These are phyloP conservation scores for Smallanthus sonchifolius DNA, from an alignment of 129 eudicot species.

Conservation along the genomic window DNA sequence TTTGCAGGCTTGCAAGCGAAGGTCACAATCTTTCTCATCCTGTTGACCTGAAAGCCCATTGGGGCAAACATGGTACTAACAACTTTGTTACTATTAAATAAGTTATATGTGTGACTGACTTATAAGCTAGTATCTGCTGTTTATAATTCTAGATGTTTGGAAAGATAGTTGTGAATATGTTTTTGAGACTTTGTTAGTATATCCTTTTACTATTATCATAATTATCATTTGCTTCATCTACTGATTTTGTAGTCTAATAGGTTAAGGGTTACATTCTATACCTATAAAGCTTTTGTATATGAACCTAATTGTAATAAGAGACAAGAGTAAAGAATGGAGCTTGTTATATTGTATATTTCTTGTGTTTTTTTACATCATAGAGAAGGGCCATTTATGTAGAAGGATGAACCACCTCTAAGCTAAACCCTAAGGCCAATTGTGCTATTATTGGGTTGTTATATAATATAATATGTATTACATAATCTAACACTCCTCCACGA, in stretches of 20 bases:
- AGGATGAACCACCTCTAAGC: not conserved
- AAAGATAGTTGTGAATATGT: constrained; percentile 17
- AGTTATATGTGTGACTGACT: constrained; percentile 5
- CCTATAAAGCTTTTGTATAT: not conserved
- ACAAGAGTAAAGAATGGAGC: not conserved
- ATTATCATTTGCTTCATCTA: not conserved
- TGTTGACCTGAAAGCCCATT: constrained; percentile 53
- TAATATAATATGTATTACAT: too few species aligned
- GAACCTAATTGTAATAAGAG: not conserved
- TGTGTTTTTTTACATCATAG: not conserved
- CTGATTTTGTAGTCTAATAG: not conserved
- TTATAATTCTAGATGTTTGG: constrained; percentile 16
- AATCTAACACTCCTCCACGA: too few species aligned
- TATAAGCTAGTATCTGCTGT: not conserved
- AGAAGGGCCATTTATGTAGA: not conserved
- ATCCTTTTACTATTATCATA: not conserved
- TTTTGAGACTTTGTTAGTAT: not conserved
- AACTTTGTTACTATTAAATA: constrained; percentile 47
- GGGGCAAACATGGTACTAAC: constrained; percentile 65
- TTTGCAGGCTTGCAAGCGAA: constrained; percentile 42
- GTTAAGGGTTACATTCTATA: not conserved
- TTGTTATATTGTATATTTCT: not conserved
- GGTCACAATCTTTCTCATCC: constrained; percentile 47
- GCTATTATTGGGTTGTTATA: too few species aligned
- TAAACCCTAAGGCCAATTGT: too few species aligned